Evolutionary conservation across 2,329 filamentous ascomycete species (phyloP).

Genomic region (Curvularia eragrostidis): DNA sequence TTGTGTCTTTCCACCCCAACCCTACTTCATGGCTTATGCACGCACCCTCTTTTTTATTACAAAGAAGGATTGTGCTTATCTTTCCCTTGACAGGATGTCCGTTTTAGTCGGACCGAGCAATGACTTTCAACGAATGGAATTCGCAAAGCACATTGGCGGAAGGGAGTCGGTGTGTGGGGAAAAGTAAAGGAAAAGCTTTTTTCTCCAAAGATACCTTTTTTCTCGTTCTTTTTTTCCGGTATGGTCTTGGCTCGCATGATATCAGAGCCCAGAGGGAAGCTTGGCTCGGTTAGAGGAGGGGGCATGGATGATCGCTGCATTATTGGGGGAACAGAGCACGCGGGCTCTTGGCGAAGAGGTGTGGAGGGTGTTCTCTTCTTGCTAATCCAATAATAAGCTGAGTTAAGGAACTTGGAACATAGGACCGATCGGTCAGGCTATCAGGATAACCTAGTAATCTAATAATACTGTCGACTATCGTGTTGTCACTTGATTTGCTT

Average conservation of each 20-base stretch:
- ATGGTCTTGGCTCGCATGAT: conserved; percentile 1
- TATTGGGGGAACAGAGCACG: conserved; percentile 8
- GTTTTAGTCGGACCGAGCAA: background rate
- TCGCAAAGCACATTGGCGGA: background rate
- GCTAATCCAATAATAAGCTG: conserved; percentile 1
- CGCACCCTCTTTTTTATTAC: background rate
- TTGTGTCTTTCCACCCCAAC: background rate
- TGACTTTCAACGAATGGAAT: background rate
- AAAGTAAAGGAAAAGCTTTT: background rate
- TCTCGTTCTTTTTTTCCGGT: background rate
- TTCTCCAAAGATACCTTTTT: background rate
- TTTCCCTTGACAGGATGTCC: background rate
- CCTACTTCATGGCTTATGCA: background rate
- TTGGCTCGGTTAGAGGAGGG: background rate
- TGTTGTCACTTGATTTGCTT: conserved; percentile 1
- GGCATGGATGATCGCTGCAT: background rate
- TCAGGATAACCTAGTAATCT: background rate
- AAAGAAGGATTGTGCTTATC: background rate
- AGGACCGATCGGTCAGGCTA: background rate
- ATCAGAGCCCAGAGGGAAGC: background rate
- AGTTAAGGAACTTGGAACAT: background rate
- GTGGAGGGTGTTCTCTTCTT: background rate
- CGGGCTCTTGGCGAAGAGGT: conserved; percentile 5
- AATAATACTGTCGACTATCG: conserved; percentile 4
- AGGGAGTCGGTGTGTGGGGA: background rate